Evolutionary conservation across 305 asterid genomes (phyloP).

Genomic region (Fraxinus platypoda): DNA sequence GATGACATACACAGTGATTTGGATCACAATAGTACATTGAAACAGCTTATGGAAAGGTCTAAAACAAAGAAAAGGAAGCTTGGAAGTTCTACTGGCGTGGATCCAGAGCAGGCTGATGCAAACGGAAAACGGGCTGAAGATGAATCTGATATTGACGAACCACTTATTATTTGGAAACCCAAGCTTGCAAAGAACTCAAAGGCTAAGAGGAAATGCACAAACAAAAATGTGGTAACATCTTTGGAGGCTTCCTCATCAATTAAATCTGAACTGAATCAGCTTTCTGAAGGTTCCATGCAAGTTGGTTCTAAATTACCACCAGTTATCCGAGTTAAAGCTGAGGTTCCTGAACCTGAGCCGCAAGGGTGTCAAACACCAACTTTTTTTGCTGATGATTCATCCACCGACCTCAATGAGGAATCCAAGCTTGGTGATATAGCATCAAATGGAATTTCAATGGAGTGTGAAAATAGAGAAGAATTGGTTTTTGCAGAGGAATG

Average conservation of each 20-base stretch:
- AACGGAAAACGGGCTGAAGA: constrained; percentile 39
- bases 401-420: constrained; percentile 29
- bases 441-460: constrained; percentile 24
- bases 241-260: constrained; percentile 22
- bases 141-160: constrained; percentile 60
- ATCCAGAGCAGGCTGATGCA: constrained; percentile 21
- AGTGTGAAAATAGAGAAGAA: constrained; percentile 31
- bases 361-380: constrained; percentile 27
- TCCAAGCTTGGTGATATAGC: constrained; percentile 17
- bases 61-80: constrained; percentile 56
- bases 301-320: constrained; percentile 24
- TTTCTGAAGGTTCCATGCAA: constrained; percentile 34
- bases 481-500: constrained; percentile 23
- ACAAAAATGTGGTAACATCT: constrained; percentile 25
- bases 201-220: constrained; percentile 41
- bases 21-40: constrained; percentile 52
- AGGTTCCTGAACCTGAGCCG: constrained; percentile 42
- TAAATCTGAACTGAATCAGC: constrained; percentile 35
- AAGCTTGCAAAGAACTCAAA: constrained; percentile 42
- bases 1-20: constrained; percentile 30
- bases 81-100: constrained; percentile 15
- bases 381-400: constrained; percentile 29
- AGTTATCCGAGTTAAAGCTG: constrained; percentile 37
- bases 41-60: constrained; percentile 45
- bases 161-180: constrained; percentile 49